Conservation (phyloP, 106 monocot genomes). For the Acorus calamus region DNA sequence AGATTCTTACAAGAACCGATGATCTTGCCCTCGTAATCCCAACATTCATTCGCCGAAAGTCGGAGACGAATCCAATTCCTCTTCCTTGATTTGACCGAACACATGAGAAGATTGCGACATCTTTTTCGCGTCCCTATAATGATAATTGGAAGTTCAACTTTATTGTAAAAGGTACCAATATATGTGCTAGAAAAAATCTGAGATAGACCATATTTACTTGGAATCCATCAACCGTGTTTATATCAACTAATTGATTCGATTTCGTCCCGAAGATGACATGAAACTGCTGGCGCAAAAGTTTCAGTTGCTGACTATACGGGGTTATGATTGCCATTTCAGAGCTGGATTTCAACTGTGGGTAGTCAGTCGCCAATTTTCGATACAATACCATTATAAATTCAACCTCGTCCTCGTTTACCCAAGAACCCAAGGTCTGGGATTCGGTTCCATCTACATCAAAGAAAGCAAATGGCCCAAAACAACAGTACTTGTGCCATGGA, state of each 20-base stretch:
- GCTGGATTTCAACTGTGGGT: conserved; percentile 58
- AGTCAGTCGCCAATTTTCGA: conserved; percentile 46
- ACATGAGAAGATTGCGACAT: conserved; percentile 92
- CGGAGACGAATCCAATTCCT: conserved; percentile 89
- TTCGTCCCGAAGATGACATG: conserved; percentile 53
- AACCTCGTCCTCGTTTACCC: conserved; percentile 79
- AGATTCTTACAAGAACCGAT: conserved; percentile 56
- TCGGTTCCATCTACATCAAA: conserved; percentile 78
- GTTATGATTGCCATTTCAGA: conserved; percentile 74
- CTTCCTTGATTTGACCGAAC: conserved; percentile 62
- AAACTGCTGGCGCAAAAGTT: conserved; percentile 62
- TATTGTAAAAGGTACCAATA: too few relatives aligned
- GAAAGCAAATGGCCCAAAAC: conserved; percentile 91
- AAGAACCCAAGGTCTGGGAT: conserved; percentile 65
- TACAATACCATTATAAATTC: conserved; percentile 67
- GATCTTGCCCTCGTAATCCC: conserved; percentile 91
- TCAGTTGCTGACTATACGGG: conserved; percentile 81
- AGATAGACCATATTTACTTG: conserved; percentile 33
- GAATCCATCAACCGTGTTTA: conserved; percentile 98
- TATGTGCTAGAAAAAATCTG: too few relatives aligned
- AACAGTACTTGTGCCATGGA: conserved; percentile 66
- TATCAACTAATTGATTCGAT: conserved; percentile 59
- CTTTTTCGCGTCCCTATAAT: conserved; percentile 79
- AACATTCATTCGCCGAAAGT: conserved; percentile 93
- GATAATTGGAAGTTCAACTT: background rate